Base-by-base conservation (phyloP, 2,329 filamentous ascomycete genomes). In the Fusarium nanum region DNA sequence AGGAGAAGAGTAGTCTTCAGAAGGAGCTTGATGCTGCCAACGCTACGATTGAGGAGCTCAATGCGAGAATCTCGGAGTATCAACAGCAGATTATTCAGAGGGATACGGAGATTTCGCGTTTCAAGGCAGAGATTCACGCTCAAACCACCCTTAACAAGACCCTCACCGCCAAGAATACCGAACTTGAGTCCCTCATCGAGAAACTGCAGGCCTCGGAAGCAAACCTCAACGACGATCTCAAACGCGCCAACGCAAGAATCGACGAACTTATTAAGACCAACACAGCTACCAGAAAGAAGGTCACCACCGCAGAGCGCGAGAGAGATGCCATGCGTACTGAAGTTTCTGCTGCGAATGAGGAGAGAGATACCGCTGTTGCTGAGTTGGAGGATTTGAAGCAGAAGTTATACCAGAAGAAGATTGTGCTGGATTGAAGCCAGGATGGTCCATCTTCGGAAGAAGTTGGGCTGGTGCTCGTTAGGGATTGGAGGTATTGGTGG, bases 401-500 rank as follows among this genome's bases (percentile, higher is more conserved):
- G 30, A 52, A 52, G 48, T 2, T 52, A 3, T 52, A 23, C 2
- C 23, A 58, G 0, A 30, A 47, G 18, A 10, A 10, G 9, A 55
- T 25, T 27, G 20, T 16, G 7, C 18, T 52, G 7, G 16, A 52
- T 12, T 52, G 49, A 56, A 32, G 40, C 16, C 53, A 56, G 22
- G 30, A 16, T 22, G 3, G 2, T 28, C 16, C 22, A 10, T 20
- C 53, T 56, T n/a, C 6, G 13, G 14, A 6, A 5, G 8, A 8
- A 1, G 12, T 1, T 42, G 25, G 34, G 27, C n/a, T 32, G 2
- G 11, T 61, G 20, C n/a, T 32, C 1, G 11, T 37, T 4, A 45
- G 9, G 2, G 12, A 53, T 6, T 42, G 41, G 56, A 62, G 45
- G 30, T 61, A 27, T 25, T 62, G 37, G 10, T 62, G 59, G 59